Conservation (phyloP, 768 basidiomycete species). For the Terana coerulea region DNA sequence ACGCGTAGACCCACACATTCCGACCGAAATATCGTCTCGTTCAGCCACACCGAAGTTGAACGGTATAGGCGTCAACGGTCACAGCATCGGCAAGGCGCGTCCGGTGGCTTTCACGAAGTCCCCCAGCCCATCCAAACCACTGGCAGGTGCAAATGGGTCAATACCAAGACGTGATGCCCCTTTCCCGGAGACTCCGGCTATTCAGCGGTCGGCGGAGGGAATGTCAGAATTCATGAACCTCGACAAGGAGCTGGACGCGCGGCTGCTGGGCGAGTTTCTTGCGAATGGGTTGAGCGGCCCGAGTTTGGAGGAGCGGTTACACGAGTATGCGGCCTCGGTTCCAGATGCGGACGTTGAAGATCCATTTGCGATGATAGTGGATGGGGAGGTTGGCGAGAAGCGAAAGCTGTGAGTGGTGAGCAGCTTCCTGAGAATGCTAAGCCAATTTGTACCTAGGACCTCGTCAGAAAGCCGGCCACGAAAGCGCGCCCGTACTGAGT, state of each 20-base stretch:
- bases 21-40: constrained; percentile 34
- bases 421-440: not conserved
- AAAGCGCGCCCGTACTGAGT: constrained; percentile 55
- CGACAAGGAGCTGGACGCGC: constrained; percentile 45
- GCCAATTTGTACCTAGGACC: constrained; percentile 19
- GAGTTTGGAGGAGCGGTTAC: constrained; percentile 19
- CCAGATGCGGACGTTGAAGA: constrained; percentile 22
- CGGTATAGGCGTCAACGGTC: constrained; percentile 34
- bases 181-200: constrained; percentile 66
- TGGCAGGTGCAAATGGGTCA: constrained; percentile 8
- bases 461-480: constrained; percentile 44
- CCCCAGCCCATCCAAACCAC: constrained; percentile 22
- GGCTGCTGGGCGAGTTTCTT: constrained; percentile 13
- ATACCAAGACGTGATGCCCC: constrained; percentile 38
- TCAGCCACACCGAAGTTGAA: constrained; percentile 24
- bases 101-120: constrained; percentile 36
- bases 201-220: constrained; percentile 66
- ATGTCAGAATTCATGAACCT: constrained; percentile 67
- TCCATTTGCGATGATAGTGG: constrained; percentile 31
- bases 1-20: constrained; percentile 66
- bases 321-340: constrained; percentile 15
- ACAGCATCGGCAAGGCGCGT: constrained; percentile 37
- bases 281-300: constrained; percentile 6
- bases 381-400: constrained; percentile 51
- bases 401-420: constrained; percentile 48